phyloP scores from a whole-genome alignment of 2,329 filamentous ascomycete species.

The Venturia pyrina region DNA sequence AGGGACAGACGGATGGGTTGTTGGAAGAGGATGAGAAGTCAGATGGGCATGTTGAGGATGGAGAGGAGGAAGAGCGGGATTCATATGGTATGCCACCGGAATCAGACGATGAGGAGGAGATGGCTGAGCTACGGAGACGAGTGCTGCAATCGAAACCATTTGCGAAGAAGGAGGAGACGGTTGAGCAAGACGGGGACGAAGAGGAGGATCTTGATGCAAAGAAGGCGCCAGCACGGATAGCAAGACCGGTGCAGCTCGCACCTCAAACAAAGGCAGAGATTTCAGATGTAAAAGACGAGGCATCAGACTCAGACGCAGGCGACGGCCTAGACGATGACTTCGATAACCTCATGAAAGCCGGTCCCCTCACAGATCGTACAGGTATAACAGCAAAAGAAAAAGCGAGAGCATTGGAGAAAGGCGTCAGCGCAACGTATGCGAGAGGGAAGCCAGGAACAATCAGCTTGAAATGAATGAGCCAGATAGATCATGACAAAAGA shows the following conservation, averaged over 20 bases:
- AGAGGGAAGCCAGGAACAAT: neutral
- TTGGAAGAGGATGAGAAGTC: slow-evolving; percentile 22
- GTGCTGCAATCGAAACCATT: slow-evolving; percentile 92
- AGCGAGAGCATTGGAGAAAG: slow-evolving; percentile 7
- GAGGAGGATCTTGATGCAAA: slow-evolving; percentile 31
- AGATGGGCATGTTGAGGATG: slow-evolving; percentile 29
- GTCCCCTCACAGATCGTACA: slow-evolving; percentile 76
- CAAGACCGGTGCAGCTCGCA: slow-evolving; percentile 16
- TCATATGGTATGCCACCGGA: slow-evolving; percentile 63
- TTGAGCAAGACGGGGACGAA: slow-evolving; percentile 22
- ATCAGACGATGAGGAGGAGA: slow-evolving; percentile 74
- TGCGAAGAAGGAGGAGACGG: slow-evolving; percentile 43
- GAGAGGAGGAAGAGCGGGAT: slow-evolving; percentile 29
- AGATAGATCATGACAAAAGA: neutral
- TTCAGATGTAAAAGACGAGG: slow-evolving; percentile 49
- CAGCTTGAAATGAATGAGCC: neutral
- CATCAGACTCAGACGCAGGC: slow-evolving; percentile 62
- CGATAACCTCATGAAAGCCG: slow-evolving; percentile 86
- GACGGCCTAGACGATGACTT: slow-evolving; percentile 67
- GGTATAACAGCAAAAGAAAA: slow-evolving; percentile 55
- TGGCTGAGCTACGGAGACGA: slow-evolving; percentile 82
- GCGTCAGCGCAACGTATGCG: neutral
- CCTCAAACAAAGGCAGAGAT: slow-evolving; percentile 43
- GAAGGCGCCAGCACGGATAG: slow-evolving; percentile 50
- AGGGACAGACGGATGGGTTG: slow-evolving; percentile 41